Base-by-base conservation (phyloP, 2,329 filamentous ascomycete genomes). In the Phyllosticta ampelicida region DNA sequence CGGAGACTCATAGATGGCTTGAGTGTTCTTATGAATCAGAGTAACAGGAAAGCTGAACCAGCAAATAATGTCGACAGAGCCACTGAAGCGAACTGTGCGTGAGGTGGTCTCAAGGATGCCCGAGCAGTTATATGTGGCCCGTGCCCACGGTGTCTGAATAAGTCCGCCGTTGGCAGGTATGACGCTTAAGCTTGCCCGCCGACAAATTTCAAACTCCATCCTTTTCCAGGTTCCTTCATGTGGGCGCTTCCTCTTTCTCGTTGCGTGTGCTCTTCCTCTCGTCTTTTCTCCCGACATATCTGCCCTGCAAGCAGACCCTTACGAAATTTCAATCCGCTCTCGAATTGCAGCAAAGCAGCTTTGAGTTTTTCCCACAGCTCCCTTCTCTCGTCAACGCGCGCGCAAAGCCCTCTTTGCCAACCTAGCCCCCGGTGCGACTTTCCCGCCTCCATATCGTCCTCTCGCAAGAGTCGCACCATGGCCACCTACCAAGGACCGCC, bases 401-500 rank as follows among this genome's bases (percentile, higher is more conserved):
- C 36, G 16, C 36, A 44, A 44, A 44, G 2, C 13, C 3, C 36
- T 8, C 36, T n/a, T 16, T 16, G 4, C 13, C 36, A 44, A n/a
- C 3, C 36, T 16, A 44, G 6, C 9, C 30, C 20, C 9, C 55
- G 23, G 26, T 26, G 3, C 50, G 16, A 10, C 55, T 9, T 9
- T 20, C 8, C 4, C n/a, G 9, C 9, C 23, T 51, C 9, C 23
- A 29, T 3, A 8, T 5, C 44, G 1, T n/a, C 28, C 28, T 51
- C 49, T 18, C 16, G 49, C n/a, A 10, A 51, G 9, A 10, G 16
- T 21, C 28, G 18, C 56, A 28, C 19, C 48, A 85, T 86, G 82
- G 79, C 79, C 62, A 71, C 77, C 60, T 72, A 71, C 36, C 68
- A 76, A 59, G 73, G 74, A 60, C 76, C 79, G 21, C 89, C 88